Base-by-base conservation (phyloP, 306 rosid species). In the Cicer arietinum region DNA sequence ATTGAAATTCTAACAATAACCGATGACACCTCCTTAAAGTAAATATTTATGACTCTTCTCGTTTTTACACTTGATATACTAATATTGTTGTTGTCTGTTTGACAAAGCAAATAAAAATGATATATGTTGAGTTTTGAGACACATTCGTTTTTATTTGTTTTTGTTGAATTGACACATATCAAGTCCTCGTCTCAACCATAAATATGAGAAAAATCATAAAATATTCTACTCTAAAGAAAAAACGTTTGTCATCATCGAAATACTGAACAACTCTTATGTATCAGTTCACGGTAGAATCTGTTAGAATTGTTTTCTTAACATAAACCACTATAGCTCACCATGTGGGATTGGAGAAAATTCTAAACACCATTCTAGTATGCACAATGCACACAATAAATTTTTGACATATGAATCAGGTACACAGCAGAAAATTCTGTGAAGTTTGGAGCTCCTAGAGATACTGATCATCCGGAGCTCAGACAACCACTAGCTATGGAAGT, bases 401-500 rank as follows among this genome's bases (percentile, higher is more conserved):
- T 75, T 13, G 58, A 51, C 63, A 70, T 67, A 14, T 77, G 17
- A 17, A 12, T 44, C 82, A 94, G 98, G 85, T 94, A 92, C 51
- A 80, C 99, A 62, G 89, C 95, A 64, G 82, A 92, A 74, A 83
- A 81, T 53, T 90, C 92, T 1, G 42, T 84, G 25, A 69, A 89
- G 78, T 82, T 50, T 64, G 90, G 89, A 43, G 96, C 93, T 50
- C 92, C 90, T 9, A 71, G 89, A 7, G 87, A 92, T 58, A 86
- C 96, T 0, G 91, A 88, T 44, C 85, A 89, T 48, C 93, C 90
- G 16, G 90, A 89, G 77, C 95, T 85, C 45, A 88, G 96, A 76
- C 99, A 92, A 48, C 82, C 91, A 54, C 77, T 72, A 40, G 96
- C 96, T 7, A 73, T 73, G 79, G 97, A 94, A 83, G 76, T 92